phyloP scores from a whole-genome alignment of 2,329 filamentous ascomycete genomes.

The Penicillium rolfsii region DNA sequence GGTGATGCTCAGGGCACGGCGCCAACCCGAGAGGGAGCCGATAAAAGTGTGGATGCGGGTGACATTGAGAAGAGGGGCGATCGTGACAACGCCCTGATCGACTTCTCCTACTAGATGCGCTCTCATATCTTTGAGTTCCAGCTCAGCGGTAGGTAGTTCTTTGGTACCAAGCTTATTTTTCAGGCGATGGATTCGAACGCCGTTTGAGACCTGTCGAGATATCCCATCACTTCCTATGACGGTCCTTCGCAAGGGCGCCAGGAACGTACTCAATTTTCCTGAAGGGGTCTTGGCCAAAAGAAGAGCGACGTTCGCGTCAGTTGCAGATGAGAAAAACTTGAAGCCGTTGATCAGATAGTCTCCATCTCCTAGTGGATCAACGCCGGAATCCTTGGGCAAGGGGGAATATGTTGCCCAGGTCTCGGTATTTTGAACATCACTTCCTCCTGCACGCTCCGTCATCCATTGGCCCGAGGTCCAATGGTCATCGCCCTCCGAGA shows the following conservation, averaged over 20 bases:
- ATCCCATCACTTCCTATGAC: constrained; percentile 20
- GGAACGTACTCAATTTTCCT: constrained; percentile 63
- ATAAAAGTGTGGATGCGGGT: constrained; percentile 54
- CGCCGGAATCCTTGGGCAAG: constrained; percentile 7
- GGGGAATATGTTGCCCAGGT: constrained; percentile 38
- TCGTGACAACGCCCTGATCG: constrained; percentile 69
- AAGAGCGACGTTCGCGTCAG: constrained; percentile 66
- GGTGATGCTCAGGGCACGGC: constrained; percentile 45
- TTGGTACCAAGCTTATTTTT: constrained; percentile 69
- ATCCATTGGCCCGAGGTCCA: constrained; percentile 47
- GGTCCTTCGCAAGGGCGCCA: constrained; percentile 62
- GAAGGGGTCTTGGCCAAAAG: constrained; percentile 63
- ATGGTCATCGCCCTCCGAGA: constrained; percentile 33
- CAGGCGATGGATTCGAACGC: constrained; percentile 66
- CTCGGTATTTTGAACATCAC: constrained; percentile 41
- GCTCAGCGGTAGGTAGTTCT: constrained; percentile 71
- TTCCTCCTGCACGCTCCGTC: constrained; percentile 43
- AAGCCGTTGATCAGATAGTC: constrained; percentile 62
- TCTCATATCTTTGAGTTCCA: constrained; percentile 66
- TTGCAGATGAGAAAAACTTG: constrained; percentile 73
- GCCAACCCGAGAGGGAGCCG: constrained; percentile 43
- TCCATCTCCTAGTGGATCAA: constrained; percentile 29
- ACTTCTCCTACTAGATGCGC: constrained; percentile 68
- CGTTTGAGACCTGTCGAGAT: constrained; percentile 58
- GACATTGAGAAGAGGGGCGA: constrained; percentile 69